Evolutionary conservation across 78 protist species (phyloP), one percentile per base, ranked within the genome.

Genomic region (Tieghemostelium lacteum): DNA sequence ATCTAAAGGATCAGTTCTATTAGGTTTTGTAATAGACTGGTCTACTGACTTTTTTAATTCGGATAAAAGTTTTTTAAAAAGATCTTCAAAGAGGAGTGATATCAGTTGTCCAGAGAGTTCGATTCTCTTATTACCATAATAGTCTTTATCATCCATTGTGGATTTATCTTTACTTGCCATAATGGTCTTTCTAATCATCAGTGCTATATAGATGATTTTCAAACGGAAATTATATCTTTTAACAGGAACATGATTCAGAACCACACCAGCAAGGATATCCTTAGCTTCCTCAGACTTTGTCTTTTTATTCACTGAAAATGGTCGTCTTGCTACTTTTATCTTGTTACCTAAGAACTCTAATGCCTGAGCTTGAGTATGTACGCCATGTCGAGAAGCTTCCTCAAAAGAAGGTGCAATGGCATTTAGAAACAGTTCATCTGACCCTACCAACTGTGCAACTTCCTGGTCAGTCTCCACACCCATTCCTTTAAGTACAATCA

Each of bases 21-120:
- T 85, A 2, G n/a, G 85, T 61, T 97, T 96, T 19, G 62, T 24
- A 3, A 98, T 83, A 22, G 73, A 57, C 34, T 19, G 7, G 10
- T 98, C 98, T 1, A 97, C 98, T 0, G 20, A 24, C 24, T 66
- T 58, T 54, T 88, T 49, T 42, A 99, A 62, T 26, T 95, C 96
- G 34, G 70, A 6, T 85, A 95, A 96, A 92, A 98, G 73, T 37
- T 63, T 60, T 86, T 99, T 98, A 88, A 99, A 98, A 1, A 94
- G 69, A 49, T 99, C 99, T 71, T 98, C 99, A 49, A 98, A 98
- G 33, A 98, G 92, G 34, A 97, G 91, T 4, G 97, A 91, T 28
- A 97, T 80, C 57, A 98, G 83, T 57, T 70, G 95, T 3, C 98
- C 98, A 3, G 98, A 66, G 17, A 92, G 49, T 54, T 73, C 91